Evolutionary conservation across 2,329 filamentous ascomycete genomes (phyloP), one percentile per base, ranked within the genome.

Genomic region (Calonectria multiphialidica): DNA sequence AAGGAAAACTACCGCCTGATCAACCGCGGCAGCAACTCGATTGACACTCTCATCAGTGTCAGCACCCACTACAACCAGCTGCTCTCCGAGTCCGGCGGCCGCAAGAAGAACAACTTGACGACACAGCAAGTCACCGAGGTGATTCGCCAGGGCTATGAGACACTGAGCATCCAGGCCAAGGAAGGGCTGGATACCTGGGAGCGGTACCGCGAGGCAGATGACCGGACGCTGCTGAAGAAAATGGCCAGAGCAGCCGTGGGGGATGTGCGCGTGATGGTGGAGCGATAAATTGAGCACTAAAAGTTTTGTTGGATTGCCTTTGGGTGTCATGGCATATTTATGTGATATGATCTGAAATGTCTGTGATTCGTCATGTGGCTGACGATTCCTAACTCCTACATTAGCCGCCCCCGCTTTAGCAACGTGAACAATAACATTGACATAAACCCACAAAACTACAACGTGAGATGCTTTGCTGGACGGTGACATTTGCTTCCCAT

Each of bases 111-210:
- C 78, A 91, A 94, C 76, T 86, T 98, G 72, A 98, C 94, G 71
- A 95, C 93, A 44, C 88, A 91, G 62, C 94, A 98, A 82, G 95
- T 99, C 45, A 93, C 93, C 49, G 93, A 94, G 76, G 94, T 98
- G 33, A 98, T 99, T 83, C 98, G 98, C 85, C 94, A 97, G 82
- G 97, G 97, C 0, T 98, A 98, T 80, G 96, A 98, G 83, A 98
- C 96, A 42, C 84, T 99, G 79, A 96, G 94, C 74, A 97, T 99
- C 67, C 94, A 97, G 83, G 92, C 95, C 0, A 95, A 93, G 79
- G 96, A 98, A 81, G 96, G 94, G 0, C 83, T 98, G 76, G 96
- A 96, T 82, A 91, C 92, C 44, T 98, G 95, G 94, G 94, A 95
- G 76, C 91, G 89, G 81, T 98, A 94, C 82, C 88, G 96, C 16